Evolutionary conservation across 2,329 filamentous ascomycete species (phyloP).

Genomic region (Dactylellina leptospora): DNA sequence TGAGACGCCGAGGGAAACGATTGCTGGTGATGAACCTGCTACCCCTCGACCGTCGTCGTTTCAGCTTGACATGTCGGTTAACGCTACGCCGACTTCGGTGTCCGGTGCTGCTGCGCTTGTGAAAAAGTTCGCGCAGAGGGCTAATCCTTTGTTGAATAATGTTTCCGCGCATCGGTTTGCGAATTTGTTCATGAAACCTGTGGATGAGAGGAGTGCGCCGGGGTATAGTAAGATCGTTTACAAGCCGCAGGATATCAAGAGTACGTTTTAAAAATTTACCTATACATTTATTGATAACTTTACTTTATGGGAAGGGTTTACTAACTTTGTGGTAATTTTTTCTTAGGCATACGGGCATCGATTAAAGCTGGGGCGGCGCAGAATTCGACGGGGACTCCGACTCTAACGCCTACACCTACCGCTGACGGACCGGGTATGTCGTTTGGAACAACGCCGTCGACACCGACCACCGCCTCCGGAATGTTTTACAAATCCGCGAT

Average conservation of each 20-base stretch:
- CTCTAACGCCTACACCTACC: constrained; percentile 70
- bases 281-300: background rate
- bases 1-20: constrained; percentile 30
- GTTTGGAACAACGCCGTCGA: constrained; percentile 67
- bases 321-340: constrained; percentile 12
- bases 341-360: constrained; percentile 73
- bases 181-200: constrained; percentile 79
- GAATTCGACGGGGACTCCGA: constrained; percentile 67
- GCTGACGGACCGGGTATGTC: constrained; percentile 65
- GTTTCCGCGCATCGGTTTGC: constrained; percentile 79
- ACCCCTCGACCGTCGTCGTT: constrained; percentile 39
- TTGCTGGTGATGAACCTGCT: constrained; percentile 27
- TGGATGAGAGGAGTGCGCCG: constrained; percentile 78
- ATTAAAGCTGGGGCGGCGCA: constrained; percentile 72
- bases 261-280: constrained; percentile 34
- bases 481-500: constrained; percentile 76
- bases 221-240: constrained; percentile 78
- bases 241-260: constrained; percentile 79
- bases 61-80: constrained; percentile 39
- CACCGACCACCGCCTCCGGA: constrained; percentile 65
- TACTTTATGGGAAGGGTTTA: background rate
- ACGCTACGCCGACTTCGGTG: constrained; percentile 28
- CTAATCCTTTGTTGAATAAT: constrained; percentile 71
- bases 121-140: constrained; percentile 57
- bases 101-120: constrained; percentile 19